Conservation (phyloP, 768 basidiomycete genomes). For the Tricholoma terreum region DNA sequence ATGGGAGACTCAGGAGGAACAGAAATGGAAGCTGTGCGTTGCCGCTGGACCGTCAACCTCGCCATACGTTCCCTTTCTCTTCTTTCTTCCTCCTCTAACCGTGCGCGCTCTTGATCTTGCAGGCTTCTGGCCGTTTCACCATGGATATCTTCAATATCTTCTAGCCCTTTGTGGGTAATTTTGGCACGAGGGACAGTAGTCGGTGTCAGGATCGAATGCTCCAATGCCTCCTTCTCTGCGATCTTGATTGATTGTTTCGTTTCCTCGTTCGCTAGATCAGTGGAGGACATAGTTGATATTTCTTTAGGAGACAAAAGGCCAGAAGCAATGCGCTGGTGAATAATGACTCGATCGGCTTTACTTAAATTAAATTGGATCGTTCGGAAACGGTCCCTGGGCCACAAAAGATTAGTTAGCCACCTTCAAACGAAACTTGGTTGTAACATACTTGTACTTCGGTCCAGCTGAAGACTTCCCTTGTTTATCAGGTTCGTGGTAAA, state of each 20-base stretch:
- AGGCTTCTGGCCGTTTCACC: slow-evolving; percentile 35
- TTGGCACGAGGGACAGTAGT: slow-evolving; percentile 66
- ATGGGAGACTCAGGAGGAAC: slow-evolving; percentile 72
- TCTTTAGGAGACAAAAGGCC: slow-evolving; percentile 64
- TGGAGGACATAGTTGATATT: slow-evolving; percentile 82
- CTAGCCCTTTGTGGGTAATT: slow-evolving; percentile 90
- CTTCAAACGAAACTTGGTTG: not conserved
- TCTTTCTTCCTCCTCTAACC: slow-evolving; percentile 64
- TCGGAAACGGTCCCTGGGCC: slow-evolving; percentile 78
- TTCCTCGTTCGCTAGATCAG: slow-evolving; percentile 87
- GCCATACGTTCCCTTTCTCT: slow-evolving; percentile 69
- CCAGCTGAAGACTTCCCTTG: slow-evolving; percentile 58
- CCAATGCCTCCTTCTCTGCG: slow-evolving; percentile 78
- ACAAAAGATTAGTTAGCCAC: slow-evolving; percentile 12
- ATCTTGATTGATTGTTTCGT: slow-evolving; percentile 78
- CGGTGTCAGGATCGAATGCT: slow-evolving; percentile 81
- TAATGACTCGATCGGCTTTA: slow-evolving; percentile 72
- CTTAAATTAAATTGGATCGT: slow-evolving; percentile 87
- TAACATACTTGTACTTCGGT: slow-evolving; percentile 74
- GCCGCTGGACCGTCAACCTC: slow-evolving; percentile 49
- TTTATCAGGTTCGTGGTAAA: slow-evolving; percentile 77
- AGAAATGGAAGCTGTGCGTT: slow-evolving; percentile 56
- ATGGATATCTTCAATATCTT: slow-evolving; percentile 82
- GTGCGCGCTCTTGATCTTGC: slow-evolving; percentile 56
- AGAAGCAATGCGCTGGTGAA: slow-evolving; percentile 77